Percentiles rank a stretch among this genome's conserved stretches.
Conservation (phyloP, 306 rosid genomes). For the Luffa acutangula region DNA sequence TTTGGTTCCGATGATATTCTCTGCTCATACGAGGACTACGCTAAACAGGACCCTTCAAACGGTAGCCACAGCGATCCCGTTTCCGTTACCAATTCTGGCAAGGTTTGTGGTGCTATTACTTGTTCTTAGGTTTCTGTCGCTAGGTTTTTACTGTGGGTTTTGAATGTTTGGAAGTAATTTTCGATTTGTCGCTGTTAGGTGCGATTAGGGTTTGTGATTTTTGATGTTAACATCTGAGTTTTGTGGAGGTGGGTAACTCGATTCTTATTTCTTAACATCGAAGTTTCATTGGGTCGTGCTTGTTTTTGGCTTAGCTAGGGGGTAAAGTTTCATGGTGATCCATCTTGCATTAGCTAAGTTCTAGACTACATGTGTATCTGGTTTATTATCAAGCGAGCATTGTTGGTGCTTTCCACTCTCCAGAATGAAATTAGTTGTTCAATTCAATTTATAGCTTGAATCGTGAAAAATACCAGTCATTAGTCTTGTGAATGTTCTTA, state of each 20-base stretch:
- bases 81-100: conserved; percentile 30
- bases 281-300: not conserved
- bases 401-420: not conserved
- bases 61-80: conserved; percentile 43
- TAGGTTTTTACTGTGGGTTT: not conserved
- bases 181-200: not conserved
- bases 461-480: not conserved
- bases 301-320: not conserved
- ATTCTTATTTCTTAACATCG: not conserved
- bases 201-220: conserved; percentile 2
- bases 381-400: not conserved
- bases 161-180: not conserved
- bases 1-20: conserved; percentile 64
- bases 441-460: not conserved
- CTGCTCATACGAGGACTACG: conserved; percentile 47
- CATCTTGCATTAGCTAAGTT: not conserved
- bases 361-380: not conserved
- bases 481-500: not conserved
- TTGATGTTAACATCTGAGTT: not conserved
- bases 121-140: not conserved
- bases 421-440: not conserved
- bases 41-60: conserved; percentile 39
- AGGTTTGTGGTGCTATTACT: conserved; percentile 27
- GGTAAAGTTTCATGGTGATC: not conserved
- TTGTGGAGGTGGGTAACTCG: not conserved